Evolutionary conservation across 2,329 filamentous ascomycete genomes (phyloP).

Genomic region (Furcasterigmium sp.): DNA sequence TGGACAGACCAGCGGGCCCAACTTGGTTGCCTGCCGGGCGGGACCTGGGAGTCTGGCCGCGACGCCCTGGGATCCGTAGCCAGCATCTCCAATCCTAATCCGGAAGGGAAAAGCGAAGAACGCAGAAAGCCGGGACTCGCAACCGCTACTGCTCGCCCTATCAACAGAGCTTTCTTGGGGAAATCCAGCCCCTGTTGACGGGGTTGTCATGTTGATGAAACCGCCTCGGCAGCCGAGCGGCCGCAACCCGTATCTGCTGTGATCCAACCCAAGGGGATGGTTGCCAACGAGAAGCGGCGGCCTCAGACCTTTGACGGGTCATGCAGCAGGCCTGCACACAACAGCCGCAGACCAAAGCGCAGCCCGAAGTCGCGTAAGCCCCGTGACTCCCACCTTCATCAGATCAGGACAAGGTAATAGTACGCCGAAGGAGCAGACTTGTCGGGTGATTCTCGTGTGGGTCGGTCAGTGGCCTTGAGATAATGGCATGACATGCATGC

Average conservation of each 20-base stretch:
- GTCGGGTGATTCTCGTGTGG: no score
- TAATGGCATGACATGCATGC: no score
- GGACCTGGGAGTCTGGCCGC: neutral
- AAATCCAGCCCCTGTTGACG: neutral
- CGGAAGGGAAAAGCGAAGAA: slow-evolving; percentile 14
- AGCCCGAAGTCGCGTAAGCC: neutral
- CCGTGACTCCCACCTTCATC: no score
- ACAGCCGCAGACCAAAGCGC: neutral
- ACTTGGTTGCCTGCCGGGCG: neutral
- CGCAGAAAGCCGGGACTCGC: neutral
- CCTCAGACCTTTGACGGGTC: neutral
- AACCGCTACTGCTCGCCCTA: neutral
- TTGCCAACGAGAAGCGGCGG: slow-evolving; percentile 2
- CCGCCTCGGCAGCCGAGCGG: slow-evolving; percentile 8
- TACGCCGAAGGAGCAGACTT: no score
- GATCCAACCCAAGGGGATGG: slow-evolving; percentile 10
- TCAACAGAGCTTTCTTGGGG: slow-evolving; percentile 15
- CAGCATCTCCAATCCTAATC: neutral
- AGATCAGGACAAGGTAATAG: neutral
- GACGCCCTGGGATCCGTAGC: neutral
- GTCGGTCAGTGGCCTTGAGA: no score
- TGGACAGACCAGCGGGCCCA: no score
- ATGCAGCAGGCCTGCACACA: neutral
- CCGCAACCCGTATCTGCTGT: slow-evolving; percentile 7
- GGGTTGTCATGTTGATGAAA: neutral